A percentile compares a stretch with the other conserved stretches of the same genome.
Conservation (phyloP, 164 flowering plant species). For the Brasenia schreberi region DNA sequence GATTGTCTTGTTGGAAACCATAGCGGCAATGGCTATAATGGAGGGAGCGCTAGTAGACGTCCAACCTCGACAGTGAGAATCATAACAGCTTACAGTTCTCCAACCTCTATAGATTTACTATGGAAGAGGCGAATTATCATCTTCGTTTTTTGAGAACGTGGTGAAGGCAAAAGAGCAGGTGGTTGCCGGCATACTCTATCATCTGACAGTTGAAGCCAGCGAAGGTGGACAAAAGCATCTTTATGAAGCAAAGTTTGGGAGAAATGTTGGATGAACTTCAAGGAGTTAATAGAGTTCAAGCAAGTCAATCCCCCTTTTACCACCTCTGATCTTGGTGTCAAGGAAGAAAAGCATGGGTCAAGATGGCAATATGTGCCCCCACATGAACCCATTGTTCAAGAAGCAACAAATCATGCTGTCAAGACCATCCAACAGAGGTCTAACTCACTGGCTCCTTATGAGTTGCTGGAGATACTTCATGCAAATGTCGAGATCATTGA, state of each 20-base stretch:
- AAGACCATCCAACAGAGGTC: constrained; percentile 65
- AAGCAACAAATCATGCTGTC: constrained; percentile 67
- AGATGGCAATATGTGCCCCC: constrained; percentile 47
- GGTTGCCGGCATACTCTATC: constrained; percentile 59
- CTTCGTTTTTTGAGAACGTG: constrained; percentile 55
- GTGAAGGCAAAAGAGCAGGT: constrained; percentile 66
- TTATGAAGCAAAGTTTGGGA: constrained; percentile 75
- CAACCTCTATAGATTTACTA: constrained; percentile 42
- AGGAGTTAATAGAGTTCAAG: constrained; percentile 65
- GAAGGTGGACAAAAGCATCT: constrained; percentile 64
- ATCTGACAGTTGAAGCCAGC: constrained; percentile 51
- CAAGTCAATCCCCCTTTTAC: constrained; percentile 37
- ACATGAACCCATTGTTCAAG: constrained; percentile 55
- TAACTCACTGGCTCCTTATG: constrained; percentile 57
- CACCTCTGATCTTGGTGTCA: constrained; percentile 48
- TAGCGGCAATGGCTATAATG: not conserved
- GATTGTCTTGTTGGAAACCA: not conserved
- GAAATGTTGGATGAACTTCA: constrained; percentile 73
- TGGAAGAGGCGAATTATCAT: constrained; percentile 47
- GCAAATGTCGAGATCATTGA: constrained; percentile 68
- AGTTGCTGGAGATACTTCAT: constrained; percentile 46
- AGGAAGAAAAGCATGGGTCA: constrained; percentile 31
- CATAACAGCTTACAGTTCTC: constrained; percentile 32
- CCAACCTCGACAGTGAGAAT: not conserved
- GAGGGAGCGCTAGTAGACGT: not conserved